Evolutionary conservation across 139 green algal genomes (phyloP), one percentile per base, ranked within the genome.

Genomic region (Microglena sp.): DNA sequence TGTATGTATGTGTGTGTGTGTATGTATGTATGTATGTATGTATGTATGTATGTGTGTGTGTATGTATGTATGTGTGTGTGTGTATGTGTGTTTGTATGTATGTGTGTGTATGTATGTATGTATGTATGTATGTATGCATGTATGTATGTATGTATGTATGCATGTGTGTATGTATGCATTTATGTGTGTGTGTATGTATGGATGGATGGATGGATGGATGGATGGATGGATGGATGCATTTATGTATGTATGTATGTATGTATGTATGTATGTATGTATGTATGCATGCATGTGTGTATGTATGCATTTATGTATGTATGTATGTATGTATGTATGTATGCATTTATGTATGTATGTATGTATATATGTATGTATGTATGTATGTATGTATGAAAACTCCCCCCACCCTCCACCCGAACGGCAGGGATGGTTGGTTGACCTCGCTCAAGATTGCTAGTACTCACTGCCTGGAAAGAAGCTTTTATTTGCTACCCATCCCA

Each of bases 191-290:
- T n/a, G n/a, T n/a, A n/a, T n/a, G n/a, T n/a, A n/a, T n/a, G n/a
- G n/a, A n/a, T n/a, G n/a, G n/a, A n/a, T n/a, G n/a, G n/a, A n/a
- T n/a, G n/a, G n/a, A n/a, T n/a, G n/a, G n/a, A n/a, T n/a, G n/a
- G 36, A 62, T 62, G 55, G 36, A 62, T 62, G 55, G 36, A 62
- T 62, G 55, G 36, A 62, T 62, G 55, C 40, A n/a, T n/a, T n/a
- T n/a, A n/a, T n/a, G n/a, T n/a, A n/a, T n/a, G n/a, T n/a, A n/a
- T n/a, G n/a, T n/a, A 62, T 62, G 55, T 62, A 62, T 62, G 55
- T 62, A 62, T 62, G 55, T 62, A 62, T 62, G 55, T 62, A 62
- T 62, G 55, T 62, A 62, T 62, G 55, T 62, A 62, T 62, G 55
- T 62, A 62, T 62, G 55, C 40, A 62, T 62, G 55, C 40, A 62